Evolutionary conservation across 1,284 basidiomycete species (phyloP), one percentile per base, ranked within the genome.

Genomic region (Rhodofomes roseus): DNA sequence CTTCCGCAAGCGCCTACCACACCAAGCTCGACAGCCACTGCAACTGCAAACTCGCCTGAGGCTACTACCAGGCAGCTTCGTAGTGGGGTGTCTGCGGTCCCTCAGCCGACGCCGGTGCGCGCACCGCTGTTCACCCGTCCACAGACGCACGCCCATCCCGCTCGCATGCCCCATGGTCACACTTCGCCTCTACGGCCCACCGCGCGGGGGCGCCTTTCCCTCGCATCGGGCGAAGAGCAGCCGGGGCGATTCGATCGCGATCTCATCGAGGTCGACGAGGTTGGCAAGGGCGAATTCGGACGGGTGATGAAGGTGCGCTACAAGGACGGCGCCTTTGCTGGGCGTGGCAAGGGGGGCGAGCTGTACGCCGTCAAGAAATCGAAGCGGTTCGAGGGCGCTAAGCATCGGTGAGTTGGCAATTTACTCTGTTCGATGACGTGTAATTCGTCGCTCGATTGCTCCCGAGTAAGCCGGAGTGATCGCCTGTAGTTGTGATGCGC

Each of bases 251-350:
- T 93, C 63, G 87, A 89, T 70, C 82, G 81, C 55, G 85, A 91
- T 48, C 98, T 97, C 71, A 81, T 87, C 27, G 87, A 92, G 60
- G 77, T 93, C 34, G 90, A 93, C 59, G 85, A 89, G 66, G 81
- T 98, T 20, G 97, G 97, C 4, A 87, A 89, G 59, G 97, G 97
- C 18, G 94, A 96, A 69, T 99, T 98, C 76, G 95, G 95, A 43
- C 91, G 92, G 66, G 96, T 95, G 14, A 87, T 96, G 75, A 96
- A 95, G 76, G 96, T 95, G 7, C 83, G 86, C 63, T 84, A 87
- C 66, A 87, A 91, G 72, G 74, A 80, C 61, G 82, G 73, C 1
- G 51, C 53, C 16, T 18, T 46, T n/a, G 44, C 52, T n/a, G 48
- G 60, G 18, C 63, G 59, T 7, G 63, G 62, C 16, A 73, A 75